Conservation (phyloP, 2,329 filamentous ascomycete species). For the Rhinocladiella similis region DNA sequence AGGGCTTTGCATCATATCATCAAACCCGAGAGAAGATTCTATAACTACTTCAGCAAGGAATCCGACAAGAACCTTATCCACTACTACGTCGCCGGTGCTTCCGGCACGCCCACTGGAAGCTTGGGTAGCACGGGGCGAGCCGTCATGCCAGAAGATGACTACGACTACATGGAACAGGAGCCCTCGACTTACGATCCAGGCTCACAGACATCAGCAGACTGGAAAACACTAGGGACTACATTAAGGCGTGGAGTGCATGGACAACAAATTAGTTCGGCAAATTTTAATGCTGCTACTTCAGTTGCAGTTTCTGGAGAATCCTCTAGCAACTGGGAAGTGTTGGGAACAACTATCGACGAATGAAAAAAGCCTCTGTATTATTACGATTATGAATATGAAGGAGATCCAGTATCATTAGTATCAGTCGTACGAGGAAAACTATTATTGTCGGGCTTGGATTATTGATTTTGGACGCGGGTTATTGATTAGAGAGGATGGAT, state of each 20-base stretch:
- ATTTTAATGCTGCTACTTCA: not conserved
- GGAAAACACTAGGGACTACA: conserved; percentile 4
- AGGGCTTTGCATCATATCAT: conserved; percentile 23
- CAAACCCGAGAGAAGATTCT: conserved; percentile 25
- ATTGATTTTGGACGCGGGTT: conserved; percentile 1
- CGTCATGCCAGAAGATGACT: conserved; percentile 8
- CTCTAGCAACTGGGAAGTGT: conserved; percentile 9
- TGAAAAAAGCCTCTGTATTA: conserved; percentile 11
- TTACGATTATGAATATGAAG: conserved; percentile 9
- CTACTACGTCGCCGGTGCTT: conserved; percentile 23
- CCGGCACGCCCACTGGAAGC: conserved; percentile 2
- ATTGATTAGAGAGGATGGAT: not conserved
- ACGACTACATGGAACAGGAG: conserved; percentile 9
- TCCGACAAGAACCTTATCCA: conserved; percentile 26
- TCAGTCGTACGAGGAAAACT: not conserved
- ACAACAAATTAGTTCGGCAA: not conserved
- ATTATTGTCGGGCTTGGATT: conserved; percentile 4
- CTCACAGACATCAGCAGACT: conserved; percentile 9
- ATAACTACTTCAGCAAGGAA: conserved; percentile 25
- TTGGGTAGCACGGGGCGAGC: conserved; percentile 6
- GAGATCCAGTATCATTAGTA: conserved; percentile 1
- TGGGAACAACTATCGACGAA: conserved; percentile 6
- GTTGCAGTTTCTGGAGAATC: conserved; percentile 2
- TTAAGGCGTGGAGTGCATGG: not conserved
- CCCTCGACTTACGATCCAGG: conserved; percentile 13